Conservation (phyloP, 805 yeast species). For the Blastobotrys parvus region DNA sequence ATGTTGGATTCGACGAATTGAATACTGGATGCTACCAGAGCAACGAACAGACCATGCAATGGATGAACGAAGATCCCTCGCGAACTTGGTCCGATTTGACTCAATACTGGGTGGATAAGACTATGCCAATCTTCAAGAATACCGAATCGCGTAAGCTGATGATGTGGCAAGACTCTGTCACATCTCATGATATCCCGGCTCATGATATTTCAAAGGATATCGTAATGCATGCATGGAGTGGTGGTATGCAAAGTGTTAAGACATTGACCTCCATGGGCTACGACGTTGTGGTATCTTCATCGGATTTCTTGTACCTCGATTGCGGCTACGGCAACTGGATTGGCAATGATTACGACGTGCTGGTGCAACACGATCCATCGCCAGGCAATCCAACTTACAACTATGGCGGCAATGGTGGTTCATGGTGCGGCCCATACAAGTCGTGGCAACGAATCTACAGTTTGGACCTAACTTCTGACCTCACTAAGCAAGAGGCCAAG, state of each 20-base stretch:
- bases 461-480: constrained; percentile 26
- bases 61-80: constrained; percentile 23
- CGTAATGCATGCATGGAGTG: constrained; percentile 32
- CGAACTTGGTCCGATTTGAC: constrained; percentile 26
- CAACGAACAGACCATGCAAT: constrained; percentile 20
- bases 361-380: constrained; percentile 18
- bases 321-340: constrained; percentile 34
- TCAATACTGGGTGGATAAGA: constrained; percentile 30
- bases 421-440: constrained; percentile 38
- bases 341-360: constrained; percentile 28
- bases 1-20: constrained; percentile 36
- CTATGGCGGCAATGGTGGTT: constrained; percentile 27
- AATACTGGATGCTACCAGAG: constrained; percentile 27
- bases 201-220: constrained; percentile 26
- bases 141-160: constrained; percentile 24
- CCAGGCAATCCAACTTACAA: constrained; percentile 24
- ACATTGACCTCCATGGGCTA: constrained; percentile 28
- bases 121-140: constrained; percentile 28
- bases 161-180: constrained; percentile 35
- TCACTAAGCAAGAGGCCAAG: constrained; percentile 23
- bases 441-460: constrained; percentile 35
- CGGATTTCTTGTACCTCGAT: constrained; percentile 31
- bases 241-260: constrained; percentile 18
- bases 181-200: constrained; percentile 22
- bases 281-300: constrained; percentile 32